Evolutionary conservation across 2,329 filamentous ascomycete species (phyloP), one percentile per base, ranked within the genome.

Genomic region (Phyllosticta citribraziliensis): DNA sequence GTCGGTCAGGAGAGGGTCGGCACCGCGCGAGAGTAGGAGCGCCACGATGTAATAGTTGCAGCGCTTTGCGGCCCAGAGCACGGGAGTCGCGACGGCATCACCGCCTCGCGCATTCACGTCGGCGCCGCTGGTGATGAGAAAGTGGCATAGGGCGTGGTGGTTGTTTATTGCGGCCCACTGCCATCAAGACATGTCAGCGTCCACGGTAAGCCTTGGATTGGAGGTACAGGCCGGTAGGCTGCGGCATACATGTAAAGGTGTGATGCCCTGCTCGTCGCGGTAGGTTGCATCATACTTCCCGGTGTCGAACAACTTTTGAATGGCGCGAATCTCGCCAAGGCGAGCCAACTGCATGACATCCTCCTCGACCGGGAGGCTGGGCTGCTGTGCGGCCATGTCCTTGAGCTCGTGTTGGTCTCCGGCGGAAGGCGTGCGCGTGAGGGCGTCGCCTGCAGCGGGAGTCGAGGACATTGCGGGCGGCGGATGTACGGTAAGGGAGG

Each of bases 141-240:
- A 97, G 74, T 94, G 93, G 83, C 93, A 97, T 80, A 97, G 91
- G 66, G 90, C 89, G 78, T 93, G 95, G 73, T 97, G 94, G 72
- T 97, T 97, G 78, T 99, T 99, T 74, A 99, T 97, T 47, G 95
- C 91, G 55, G 94, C 94, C 94, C 94, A 99, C 91, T 99, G 72
- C 55, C 62, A 22, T 59, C n/a, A 20, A 10, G 54, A 40, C 11
- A 30, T 17, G 40, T 64, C 57, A 63, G 56, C 56, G 30, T 22
- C 22, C 35, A 47, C n/a, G 30, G 30, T 22, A 12, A 53, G 33
- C 4, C 27, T 27, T 61, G 17, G 1, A 47, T 47, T 35, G 19
- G 24, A 25, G n/a, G 52, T 3, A 27, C 19, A 25, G 27, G 9
- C 8, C 9, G 27, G 58, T 53, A 20, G 22, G 62, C 25, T 25